phyloP scores from a whole-genome alignment of 2,329 filamentous ascomycete genomes.

The Endocalyx cinctus region DNA sequence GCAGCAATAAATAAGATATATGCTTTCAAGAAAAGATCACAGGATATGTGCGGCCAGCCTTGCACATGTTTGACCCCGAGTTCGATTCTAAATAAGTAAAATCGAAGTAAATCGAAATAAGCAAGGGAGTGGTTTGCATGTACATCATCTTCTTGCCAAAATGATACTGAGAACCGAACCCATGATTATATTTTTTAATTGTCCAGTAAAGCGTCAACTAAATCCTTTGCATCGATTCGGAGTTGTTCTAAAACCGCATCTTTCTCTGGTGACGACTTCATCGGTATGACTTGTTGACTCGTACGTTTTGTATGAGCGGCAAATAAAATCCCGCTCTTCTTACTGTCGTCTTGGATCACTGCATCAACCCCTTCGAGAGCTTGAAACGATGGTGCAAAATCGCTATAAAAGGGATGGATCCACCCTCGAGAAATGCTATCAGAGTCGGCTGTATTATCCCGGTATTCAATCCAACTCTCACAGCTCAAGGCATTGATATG shows the following conservation, averaged over 20 bases:
- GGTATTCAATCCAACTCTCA: constrained; percentile 16
- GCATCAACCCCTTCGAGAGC: background rate
- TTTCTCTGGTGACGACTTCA: constrained; percentile 9
- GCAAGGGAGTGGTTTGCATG: too few relatives aligned
- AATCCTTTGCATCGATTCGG: constrained; percentile 8
- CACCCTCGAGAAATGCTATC: constrained; percentile 15
- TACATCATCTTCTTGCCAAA: too few relatives aligned
- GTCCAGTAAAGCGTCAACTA: constrained; percentile 10
- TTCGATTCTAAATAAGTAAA: too few relatives aligned
- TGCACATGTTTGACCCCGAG: too few relatives aligned
- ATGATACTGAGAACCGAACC: too few relatives aligned
- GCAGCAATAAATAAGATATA: too few relatives aligned
- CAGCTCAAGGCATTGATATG: constrained; percentile 12
- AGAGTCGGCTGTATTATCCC: constrained; percentile 10
- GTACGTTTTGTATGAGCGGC: constrained; percentile 14
- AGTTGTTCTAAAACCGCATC: constrained; percentile 9
- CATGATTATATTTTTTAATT: too few relatives aligned
- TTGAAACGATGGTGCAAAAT: constrained; percentile 5
- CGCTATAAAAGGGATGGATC: constrained; percentile 13
- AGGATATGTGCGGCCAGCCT: too few relatives aligned
- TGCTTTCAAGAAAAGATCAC: too few relatives aligned
- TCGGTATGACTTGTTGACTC: constrained; percentile 6
- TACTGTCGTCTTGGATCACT: constrained; percentile 1
- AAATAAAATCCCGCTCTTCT: constrained; percentile 15
- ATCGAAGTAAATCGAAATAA: too few relatives aligned